Percentiles rank a stretch among this genome's conserved stretches.
These are phyloP conservation scores for Raddia guianensis DNA, from an alignment of 176 grass and related monocot species.

Conservation along the genomic window DNA sequence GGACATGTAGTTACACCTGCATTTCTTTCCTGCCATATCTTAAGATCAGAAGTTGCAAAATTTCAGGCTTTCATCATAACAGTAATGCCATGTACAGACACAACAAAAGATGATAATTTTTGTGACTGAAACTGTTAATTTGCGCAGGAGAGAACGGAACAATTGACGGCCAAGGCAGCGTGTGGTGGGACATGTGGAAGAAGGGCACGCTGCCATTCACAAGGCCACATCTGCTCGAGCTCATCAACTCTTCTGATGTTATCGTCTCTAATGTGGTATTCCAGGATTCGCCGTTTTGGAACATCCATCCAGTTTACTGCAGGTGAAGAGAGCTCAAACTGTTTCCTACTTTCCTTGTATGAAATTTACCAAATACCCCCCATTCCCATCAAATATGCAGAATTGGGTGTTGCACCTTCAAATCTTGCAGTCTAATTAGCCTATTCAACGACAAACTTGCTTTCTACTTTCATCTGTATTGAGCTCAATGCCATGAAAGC, in stretches of 20 bases:
- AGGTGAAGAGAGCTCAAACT: slow-evolving; percentile 42
- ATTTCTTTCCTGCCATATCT: neutral
- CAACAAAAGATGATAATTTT: neutral
- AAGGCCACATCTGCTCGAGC: slow-evolving; percentile 75
- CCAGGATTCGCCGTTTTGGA: slow-evolving; percentile 89
- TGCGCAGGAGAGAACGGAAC: slow-evolving; percentile 82
- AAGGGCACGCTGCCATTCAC: slow-evolving; percentile 73
- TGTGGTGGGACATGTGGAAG: slow-evolving; percentile 99
- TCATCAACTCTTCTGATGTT: slow-evolving; percentile 77
- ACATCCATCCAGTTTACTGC: slow-evolving; percentile 98
- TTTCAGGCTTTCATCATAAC: neutral
- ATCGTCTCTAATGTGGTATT: slow-evolving; percentile 79
- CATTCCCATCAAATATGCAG: neutral
- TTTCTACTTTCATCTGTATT: slow-evolving; percentile 15
- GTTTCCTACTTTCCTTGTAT: neutral
- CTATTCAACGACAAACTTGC: neutral
- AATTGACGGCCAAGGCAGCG: slow-evolving; percentile 84
- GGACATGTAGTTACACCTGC: neutral
- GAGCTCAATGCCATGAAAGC: neutral
- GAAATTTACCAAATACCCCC: too few relatives aligned
- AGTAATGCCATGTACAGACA: neutral
- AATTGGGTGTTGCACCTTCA: slow-evolving; percentile 7
- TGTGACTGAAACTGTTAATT: neutral
- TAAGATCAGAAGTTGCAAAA: neutral
- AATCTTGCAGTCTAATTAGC: slow-evolving; percentile 21